Percentiles rank a stretch among this genome's conserved stretches.
These are phyloP conservation scores for Botrytis byssoidea DNA, from an alignment of 2,329 filamentous ascomycete genomes.

Conservation along the genomic window DNA sequence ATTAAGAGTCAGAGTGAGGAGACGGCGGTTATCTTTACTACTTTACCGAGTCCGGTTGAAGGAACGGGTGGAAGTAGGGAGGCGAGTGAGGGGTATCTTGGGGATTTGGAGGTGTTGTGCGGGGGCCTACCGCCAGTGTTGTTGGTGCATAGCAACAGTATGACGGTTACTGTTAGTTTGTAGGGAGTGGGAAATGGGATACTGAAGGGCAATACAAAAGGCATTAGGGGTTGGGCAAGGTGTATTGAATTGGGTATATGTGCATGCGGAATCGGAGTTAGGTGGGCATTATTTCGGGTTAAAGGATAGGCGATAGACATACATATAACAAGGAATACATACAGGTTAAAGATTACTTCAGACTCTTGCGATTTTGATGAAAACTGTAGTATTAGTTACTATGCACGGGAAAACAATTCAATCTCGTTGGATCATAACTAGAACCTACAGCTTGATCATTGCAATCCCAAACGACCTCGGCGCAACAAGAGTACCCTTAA, in stretches of 20 bases:
- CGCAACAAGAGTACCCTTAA: background rate
- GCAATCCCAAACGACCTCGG: background rate
- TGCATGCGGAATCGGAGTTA: background rate
- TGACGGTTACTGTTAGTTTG: slow-evolving; percentile 28
- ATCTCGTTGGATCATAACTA: background rate
- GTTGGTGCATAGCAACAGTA: slow-evolving; percentile 31
- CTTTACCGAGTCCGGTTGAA: slow-evolving; percentile 67
- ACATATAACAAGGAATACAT: background rate
- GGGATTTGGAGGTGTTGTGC: slow-evolving; percentile 32
- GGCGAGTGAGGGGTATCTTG: slow-evolving; percentile 35
- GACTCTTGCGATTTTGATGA: background rate
- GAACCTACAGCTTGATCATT: background rate
- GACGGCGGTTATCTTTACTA: slow-evolving; percentile 59
- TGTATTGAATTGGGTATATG: background rate
- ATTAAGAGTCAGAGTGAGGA: slow-evolving; percentile 36
- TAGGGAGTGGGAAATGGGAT: background rate
- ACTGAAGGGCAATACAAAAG: too few relatives aligned
- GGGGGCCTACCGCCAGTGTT: slow-evolving; percentile 26
- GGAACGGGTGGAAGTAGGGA: slow-evolving; percentile 30
- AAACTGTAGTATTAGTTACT: background rate
- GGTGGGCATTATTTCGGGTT: background rate
- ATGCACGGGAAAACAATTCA: background rate
- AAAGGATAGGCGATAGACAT: background rate
- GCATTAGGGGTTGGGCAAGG: too few relatives aligned
- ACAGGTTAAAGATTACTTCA: background rate